Evolutionary conservation across 2,329 filamentous ascomycete genomes (phyloP), one percentile per base, ranked within the genome.

Genomic region (Monosporascus sp.): DNA sequence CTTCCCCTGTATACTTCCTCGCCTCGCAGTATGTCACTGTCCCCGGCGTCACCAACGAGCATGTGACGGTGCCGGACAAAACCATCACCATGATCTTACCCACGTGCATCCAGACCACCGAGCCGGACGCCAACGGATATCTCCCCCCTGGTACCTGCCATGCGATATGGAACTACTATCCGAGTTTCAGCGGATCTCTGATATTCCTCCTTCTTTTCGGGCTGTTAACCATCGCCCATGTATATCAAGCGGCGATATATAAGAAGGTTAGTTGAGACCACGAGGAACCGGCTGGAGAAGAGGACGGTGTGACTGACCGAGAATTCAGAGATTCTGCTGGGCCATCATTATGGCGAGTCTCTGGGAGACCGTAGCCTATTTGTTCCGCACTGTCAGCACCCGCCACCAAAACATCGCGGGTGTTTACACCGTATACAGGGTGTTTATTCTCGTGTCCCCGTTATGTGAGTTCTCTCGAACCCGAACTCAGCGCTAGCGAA

Each of bases 341-440:
- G 68, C 69, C 9, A 69, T 71, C 35, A 63, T 68, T 56, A 71
- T 70, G 69, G 69, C 67, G n/a, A 58, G 63, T 37, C 53, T 60
- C 14, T 69, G 66, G 66, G 66, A 68, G 51, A 65, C 60, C 6
- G 35, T 63, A 40, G 65, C 63, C 24, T 68, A 68, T 51, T 27
- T 59, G 8, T 64, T 68, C 48, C 64, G 65, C 14, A 54, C 64
- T 1, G 40, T 64, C 7, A 67, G 65, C 52, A 60, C 64, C n/a
- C 60, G 54, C 16, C 49, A 62, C 26, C 66, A 68, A 55, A 62
- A 66, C 37, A 62, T 43, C 52, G 54, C 43, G 2, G 60, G 59
- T 9, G 41, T 66, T 22, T 60, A 64, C 27, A 54, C 63, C 22
- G 50, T 63, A 16, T 65, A 60, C 22, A 59, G 65, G 51, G 61